A percentile compares a stretch with the other conserved stretches of the same genome.
Conservation (phyloP, 441 rosid genomes). For the Populus hybrid region DNA sequence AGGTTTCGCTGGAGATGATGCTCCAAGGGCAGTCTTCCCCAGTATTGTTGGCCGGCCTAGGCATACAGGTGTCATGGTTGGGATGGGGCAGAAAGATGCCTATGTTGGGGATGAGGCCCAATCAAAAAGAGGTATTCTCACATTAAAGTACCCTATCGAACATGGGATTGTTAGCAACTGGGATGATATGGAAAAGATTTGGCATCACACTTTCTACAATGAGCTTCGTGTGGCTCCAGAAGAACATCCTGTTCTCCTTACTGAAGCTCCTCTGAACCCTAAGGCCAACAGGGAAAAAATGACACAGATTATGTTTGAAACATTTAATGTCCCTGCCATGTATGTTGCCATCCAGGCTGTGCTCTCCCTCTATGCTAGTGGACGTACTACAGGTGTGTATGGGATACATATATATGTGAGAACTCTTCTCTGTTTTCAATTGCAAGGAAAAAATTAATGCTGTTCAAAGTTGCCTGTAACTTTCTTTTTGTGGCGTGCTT, state of each 20-base stretch:
- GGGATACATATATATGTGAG: not conserved
- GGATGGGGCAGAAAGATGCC: constrained; percentile 41
- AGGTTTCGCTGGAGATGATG: not conserved
- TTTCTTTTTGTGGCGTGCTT: not conserved
- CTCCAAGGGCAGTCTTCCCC: constrained; percentile 30
- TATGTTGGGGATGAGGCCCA: constrained; percentile 20
- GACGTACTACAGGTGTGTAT: constrained; percentile 33
- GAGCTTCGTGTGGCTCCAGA: not conserved
- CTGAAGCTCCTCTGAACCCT: not conserved
- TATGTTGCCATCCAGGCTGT: constrained; percentile 6
- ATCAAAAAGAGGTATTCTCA: constrained; percentile 40
- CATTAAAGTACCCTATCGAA: constrained; percentile 37
- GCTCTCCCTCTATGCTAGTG: constrained; percentile 36
- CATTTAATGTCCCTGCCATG: not conserved
- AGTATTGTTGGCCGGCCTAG: constrained; percentile 40
- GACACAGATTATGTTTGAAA: not conserved
- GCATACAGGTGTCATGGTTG: constrained; percentile 37
- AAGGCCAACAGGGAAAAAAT: not conserved
- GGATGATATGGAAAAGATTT: constrained; percentile 43
- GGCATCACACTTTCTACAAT: not conserved
- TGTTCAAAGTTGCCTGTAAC: not conserved
- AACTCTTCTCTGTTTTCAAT: not conserved
- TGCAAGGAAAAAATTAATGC: not conserved
- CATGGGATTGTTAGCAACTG: constrained; percentile 45
- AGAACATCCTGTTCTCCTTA: not conserved